Evolutionary conservation across 805 yeast genomes (phyloP), one percentile per base, ranked within the genome.

Genomic region (Metschnikowia peoriensis): DNA sequence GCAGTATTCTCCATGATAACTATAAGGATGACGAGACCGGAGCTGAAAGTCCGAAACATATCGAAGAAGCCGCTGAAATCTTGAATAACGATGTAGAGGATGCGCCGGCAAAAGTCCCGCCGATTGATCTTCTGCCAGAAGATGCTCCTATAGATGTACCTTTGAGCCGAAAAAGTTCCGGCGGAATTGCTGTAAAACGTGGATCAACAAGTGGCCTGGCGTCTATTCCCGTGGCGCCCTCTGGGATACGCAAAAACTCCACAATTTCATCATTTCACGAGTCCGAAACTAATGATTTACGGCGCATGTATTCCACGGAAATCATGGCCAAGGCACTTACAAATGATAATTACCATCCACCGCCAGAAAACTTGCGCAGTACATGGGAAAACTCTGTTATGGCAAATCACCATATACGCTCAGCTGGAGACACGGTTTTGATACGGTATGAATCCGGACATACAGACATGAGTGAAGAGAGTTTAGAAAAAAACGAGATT

Each of bases 351-450:
- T 50, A 50, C 38, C 34, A 41, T 1, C 53, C 53, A 10, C 62
- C 62, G 4, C 57, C 56, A 1, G 53, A 40, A 39, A 49, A 50
- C 17, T 48, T 54, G 27, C 40, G 59, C 16, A 59, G 63, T 7
- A 55, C 61, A 1, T 66, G 70, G 56, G 67, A 67, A 47, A 55
- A 62, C 38, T 71, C 76, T 1, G 63, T 74, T 5, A 41, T 70
- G 15, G 59, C 66, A 10, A 55, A 54, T n/a, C 41, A 54, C 28
- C 50, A 51, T 28, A 34, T 58, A 9, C 37, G 49, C 9, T 38
- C 55, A 3, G 14, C 50, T 7, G 54, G 51, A 12, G 51, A 60
- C 27, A 49, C 51, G 12, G 53, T 49, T 4, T 46, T 63, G 15
- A 47, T 61, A 29, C 49, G 49, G 40, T 47, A 56, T 49, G 56